These are phyloP conservation scores for Aspergillus vadensis DNA, from an alignment of 2,329 filamentous ascomycete genomes.

Conservation along the genomic window DNA sequence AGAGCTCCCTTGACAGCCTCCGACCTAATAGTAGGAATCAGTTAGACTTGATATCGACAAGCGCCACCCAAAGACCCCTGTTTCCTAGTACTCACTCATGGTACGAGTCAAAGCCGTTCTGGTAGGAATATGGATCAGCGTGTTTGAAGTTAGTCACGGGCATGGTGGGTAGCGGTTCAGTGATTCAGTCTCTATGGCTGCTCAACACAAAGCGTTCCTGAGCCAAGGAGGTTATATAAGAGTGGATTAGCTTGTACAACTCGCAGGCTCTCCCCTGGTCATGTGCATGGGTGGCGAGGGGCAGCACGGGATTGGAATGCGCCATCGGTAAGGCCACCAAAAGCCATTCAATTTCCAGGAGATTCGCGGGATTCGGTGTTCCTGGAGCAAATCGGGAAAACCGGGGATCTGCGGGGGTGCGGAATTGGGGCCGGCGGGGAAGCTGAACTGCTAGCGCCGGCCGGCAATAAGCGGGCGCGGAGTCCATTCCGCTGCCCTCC, in stretches of 20 bases:
- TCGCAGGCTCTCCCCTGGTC: neutral
- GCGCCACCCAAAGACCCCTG: neutral
- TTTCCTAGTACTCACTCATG: conserved; percentile 64
- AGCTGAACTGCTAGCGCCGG: neutral
- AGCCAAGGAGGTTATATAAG: neutral
- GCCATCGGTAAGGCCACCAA: neutral
- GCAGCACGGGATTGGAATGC: neutral
- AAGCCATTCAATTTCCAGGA: neutral
- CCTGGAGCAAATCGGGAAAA: neutral
- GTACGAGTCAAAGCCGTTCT: conserved; percentile 75
- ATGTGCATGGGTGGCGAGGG: neutral
- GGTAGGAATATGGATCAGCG: conserved; percentile 72
- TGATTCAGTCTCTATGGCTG: neutral
- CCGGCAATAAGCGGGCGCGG: neutral
- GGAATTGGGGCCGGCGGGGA: neutral
- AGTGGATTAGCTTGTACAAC: neutral
- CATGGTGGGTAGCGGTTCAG: conserved; percentile 48
- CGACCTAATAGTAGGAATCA: conserved; percentile 53
- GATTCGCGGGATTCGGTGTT: neutral
- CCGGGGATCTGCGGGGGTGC: neutral
- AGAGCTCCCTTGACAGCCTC: conserved; percentile 75
- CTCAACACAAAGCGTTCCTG: neutral
- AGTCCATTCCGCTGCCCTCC: neutral
- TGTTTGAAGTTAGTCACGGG: conserved; percentile 65
- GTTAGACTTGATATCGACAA: conserved; percentile 17